Percentiles rank a stretch among this genome's conserved stretches.
phyloP scores from a whole-genome alignment of 176 grass and related monocot species.

The Puya raimondii region DNA sequence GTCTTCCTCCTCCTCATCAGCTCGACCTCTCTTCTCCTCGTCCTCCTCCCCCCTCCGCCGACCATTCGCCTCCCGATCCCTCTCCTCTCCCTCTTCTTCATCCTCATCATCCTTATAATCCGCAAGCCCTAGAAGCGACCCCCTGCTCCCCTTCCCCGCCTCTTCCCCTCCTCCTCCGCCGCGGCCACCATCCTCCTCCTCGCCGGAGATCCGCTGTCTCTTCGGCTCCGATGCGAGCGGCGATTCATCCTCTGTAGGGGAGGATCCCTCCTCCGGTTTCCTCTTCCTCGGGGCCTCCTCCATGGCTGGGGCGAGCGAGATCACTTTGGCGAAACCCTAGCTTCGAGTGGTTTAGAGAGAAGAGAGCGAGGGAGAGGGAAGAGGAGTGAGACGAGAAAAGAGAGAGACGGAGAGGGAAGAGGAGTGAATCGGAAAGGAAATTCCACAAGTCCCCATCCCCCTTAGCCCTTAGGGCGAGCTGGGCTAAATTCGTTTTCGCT shows the following conservation, averaged over 20 bases:
- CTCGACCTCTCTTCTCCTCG: slow-evolving; percentile 2
- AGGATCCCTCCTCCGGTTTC: slow-evolving; percentile 17
- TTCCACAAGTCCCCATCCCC: too few species aligned
- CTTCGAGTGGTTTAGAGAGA: background rate
- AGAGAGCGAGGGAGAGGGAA: background rate
- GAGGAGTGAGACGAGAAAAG: background rate
- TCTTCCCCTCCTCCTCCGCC: background rate
- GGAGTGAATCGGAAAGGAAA: too few species aligned
- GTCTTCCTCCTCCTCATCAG: slow-evolving; percentile 11
- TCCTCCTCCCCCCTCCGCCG: background rate
- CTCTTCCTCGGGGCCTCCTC: slow-evolving; percentile 29
- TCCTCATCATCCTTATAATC: slow-evolving; percentile 46
- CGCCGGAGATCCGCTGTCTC: slow-evolving; percentile 19
- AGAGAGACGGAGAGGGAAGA: too few species aligned
- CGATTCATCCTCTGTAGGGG: background rate
- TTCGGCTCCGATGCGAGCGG: slow-evolving; percentile 10
- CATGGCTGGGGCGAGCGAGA: background rate
- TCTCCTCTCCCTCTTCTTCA: slow-evolving; percentile 25
- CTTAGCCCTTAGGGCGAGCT: too few species aligned
- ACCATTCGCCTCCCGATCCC: background rate
- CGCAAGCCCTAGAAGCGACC: slow-evolving; percentile 37
- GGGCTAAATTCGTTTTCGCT: too few species aligned
- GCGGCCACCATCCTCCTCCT: slow-evolving; percentile 14
- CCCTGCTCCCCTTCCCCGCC: background rate
- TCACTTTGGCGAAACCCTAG: slow-evolving; percentile 14